Evolutionary conservation across 257 asterid genomes (phyloP).

Genomic region (Orobanche coerulescens): DNA sequence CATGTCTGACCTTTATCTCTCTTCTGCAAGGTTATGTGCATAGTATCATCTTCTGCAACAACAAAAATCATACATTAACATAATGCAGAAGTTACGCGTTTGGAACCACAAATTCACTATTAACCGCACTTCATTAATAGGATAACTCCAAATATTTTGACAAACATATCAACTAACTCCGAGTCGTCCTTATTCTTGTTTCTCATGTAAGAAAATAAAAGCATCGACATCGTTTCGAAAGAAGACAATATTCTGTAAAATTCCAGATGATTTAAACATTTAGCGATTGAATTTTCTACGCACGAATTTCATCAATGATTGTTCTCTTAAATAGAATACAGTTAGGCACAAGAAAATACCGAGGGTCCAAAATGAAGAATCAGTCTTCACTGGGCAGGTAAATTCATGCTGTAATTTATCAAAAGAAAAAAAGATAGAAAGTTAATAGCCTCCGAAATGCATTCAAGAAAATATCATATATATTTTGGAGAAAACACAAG

Average conservation of each 20-base stretch:
- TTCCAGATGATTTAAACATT: background rate
- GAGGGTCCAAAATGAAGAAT: slow-evolving; percentile 91
- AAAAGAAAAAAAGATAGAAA: background rate
- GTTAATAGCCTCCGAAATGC: background rate
- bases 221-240: background rate
- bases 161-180: slow-evolving; percentile 1
- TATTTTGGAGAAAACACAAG: background rate
- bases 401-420: slow-evolving; percentile 59
- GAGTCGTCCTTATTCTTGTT: background rate
- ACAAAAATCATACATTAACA: slow-evolving; percentile 8
- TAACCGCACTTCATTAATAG: background rate
- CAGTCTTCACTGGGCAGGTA: slow-evolving; percentile 76
- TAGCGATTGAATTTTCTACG: background rate
- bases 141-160: background rate
- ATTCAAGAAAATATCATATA: background rate
- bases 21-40: slow-evolving; percentile 92
- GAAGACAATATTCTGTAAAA: background rate
- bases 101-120: background rate
- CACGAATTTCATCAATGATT: background rate
- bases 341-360: slow-evolving; percentile 39
- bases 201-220: background rate
- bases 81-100: background rate
- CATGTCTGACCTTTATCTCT: slow-evolving; percentile 94
- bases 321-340: background rate
- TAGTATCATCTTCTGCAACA: slow-evolving; percentile 73